These are phyloP conservation scores for Kodamaea alishanica DNA, from an alignment of 1,139 yeast species.

Conservation along the genomic window DNA sequence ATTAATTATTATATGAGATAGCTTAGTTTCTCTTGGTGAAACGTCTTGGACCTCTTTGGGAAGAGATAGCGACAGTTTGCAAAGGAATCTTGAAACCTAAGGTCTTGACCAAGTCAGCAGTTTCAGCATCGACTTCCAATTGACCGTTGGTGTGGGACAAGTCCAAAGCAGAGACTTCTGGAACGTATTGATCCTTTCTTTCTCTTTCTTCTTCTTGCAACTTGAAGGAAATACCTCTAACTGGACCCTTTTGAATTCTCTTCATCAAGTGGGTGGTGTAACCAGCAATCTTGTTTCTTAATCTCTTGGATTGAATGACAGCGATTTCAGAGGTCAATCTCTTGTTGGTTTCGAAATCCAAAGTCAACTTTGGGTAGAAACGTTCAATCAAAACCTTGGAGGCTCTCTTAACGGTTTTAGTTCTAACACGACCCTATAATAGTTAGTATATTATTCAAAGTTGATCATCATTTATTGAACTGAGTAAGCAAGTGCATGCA, in stretches of 20 bases:
- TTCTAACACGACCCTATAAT: conserved; percentile 91
- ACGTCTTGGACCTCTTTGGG: conserved; percentile 93
- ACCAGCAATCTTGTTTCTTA: conserved; percentile 99
- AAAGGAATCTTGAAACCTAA: conserved; percentile 96
- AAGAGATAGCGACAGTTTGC: conserved; percentile 86
- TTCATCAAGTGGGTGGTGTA: conserved; percentile 99
- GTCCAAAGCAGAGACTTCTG: conserved; percentile 99
- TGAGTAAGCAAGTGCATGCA: neutral
- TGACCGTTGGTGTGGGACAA: conserved; percentile 94
- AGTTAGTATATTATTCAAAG: conserved; percentile 25
- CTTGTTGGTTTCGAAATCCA: conserved; percentile 99
- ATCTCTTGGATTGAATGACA: conserved; percentile 98
- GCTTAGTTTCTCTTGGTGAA: conserved; percentile 88
- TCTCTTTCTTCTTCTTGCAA: conserved; percentile 99
- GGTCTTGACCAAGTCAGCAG: conserved; percentile 93
- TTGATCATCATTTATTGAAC: neutral
- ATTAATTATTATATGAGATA: conserved; percentile 5
- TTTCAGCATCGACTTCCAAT: conserved; percentile 96
- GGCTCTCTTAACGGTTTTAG: conserved; percentile 99
- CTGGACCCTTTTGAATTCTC: conserved; percentile 99
- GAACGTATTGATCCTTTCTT: conserved; percentile 99
- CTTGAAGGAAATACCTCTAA: conserved; percentile 99
- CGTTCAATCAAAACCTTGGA: conserved; percentile 99
- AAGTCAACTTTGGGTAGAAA: conserved; percentile 99
- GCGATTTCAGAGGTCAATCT: conserved; percentile 98